Evolutionary conservation across 148 eudicot species (phyloP).

Genomic region (Chenopodium album): DNA sequence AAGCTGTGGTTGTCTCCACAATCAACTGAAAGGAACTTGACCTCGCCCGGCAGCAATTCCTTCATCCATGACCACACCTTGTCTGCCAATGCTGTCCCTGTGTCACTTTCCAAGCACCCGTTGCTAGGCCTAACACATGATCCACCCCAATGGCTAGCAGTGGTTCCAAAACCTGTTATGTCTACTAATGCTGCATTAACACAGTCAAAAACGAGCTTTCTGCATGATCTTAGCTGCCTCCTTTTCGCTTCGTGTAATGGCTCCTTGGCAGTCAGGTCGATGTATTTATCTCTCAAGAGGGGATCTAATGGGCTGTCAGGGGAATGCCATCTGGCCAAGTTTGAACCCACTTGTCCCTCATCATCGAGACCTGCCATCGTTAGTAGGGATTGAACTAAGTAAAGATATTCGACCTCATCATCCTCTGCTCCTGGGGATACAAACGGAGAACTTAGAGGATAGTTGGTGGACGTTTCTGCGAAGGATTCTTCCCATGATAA

Average conservation of each 20-base stretch:
- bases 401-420: conserved; percentile 56
- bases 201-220: conserved; percentile 80
- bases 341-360: conserved; percentile 38
- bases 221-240: conserved; percentile 56
- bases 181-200: conserved; percentile 65
- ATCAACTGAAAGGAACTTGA: conserved; percentile 30
- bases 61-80: conserved; percentile 63
- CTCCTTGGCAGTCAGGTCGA: conserved; percentile 47
- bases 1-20: conserved; percentile 52
- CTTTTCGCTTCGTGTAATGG: conserved; percentile 54
- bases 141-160: conserved; percentile 22
- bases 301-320: conserved; percentile 84
- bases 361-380: conserved; percentile 54
- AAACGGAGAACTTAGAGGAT: conserved; percentile 39
- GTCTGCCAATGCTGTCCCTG: conserved; percentile 34
- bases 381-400: conserved; percentile 63
- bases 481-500: conserved; percentile 69
- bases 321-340: conserved; percentile 64
- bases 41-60: conserved; percentile 51
- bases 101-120: conserved; percentile 6
- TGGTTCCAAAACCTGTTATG: conserved; percentile 34
- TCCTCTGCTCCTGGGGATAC: conserved; percentile 43
- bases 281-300: conserved; percentile 54
- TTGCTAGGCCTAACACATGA: conserved; percentile 14
- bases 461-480: conserved; percentile 39